Percentiles rank a stretch among this genome's conserved stretches.
These are phyloP conservation scores for Omphalotus guepiniiformis DNA, from an alignment of 768 basidiomycete species.

Conservation along the genomic window DNA sequence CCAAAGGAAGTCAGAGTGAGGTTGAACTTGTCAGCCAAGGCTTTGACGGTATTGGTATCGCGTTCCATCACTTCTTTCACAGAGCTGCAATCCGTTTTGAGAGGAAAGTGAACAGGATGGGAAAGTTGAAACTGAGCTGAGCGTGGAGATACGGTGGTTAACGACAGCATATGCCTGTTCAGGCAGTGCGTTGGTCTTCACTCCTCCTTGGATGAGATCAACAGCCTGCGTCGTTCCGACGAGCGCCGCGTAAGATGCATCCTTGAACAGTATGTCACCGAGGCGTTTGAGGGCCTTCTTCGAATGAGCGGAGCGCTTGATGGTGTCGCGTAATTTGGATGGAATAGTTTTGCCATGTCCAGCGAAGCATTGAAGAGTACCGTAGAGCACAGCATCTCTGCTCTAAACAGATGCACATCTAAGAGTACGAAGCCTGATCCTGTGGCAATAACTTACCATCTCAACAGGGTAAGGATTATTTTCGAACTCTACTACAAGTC, in stretches of 20 bases:
- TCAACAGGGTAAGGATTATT: conserved; percentile 31
- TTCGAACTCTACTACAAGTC: conserved; percentile 48
- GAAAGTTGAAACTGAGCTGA: conserved; percentile 27
- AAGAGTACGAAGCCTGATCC: background rate
- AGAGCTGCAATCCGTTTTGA: conserved; percentile 23
- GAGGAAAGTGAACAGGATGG: background rate
- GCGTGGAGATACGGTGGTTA: conserved; percentile 46
- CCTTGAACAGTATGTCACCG: conserved; percentile 28
- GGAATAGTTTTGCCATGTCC: conserved; percentile 42
- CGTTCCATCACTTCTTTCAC: conserved; percentile 26
- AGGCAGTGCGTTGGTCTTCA: conserved; percentile 59
- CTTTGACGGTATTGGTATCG: conserved; percentile 26
- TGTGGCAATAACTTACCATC: conserved; percentile 28
- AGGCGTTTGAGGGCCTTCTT: conserved; percentile 38
- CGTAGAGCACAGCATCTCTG: conserved; percentile 39
- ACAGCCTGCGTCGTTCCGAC: conserved; percentile 55
- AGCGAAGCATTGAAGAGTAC: conserved; percentile 46
- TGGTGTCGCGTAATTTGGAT: conserved; percentile 25
- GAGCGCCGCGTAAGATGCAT: conserved; percentile 23
- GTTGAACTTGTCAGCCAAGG: conserved; percentile 33
- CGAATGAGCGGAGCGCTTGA: conserved; percentile 29
- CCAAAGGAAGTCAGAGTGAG: conserved; percentile 39
- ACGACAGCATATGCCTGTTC: conserved; percentile 46
- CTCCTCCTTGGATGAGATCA: conserved; percentile 41
- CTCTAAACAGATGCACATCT: conserved; percentile 16